Conservation (phyloP, 1,284 basidiomycete species). For the Rhodotorula sp. region DNA sequence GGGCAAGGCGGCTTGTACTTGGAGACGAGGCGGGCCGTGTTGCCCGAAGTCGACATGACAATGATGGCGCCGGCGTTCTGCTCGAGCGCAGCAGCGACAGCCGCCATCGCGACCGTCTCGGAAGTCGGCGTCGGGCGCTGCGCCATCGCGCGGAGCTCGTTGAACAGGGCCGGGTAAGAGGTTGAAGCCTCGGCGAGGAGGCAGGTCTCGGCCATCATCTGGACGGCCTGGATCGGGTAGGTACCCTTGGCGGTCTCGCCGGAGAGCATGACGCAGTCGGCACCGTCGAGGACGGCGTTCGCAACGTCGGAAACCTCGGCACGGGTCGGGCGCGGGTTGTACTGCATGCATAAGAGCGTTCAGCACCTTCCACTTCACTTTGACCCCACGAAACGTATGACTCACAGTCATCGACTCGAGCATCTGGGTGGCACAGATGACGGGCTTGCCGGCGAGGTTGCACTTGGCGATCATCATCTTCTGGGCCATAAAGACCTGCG, state of each 20-base stretch:
- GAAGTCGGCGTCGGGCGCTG: conserved; percentile 84
- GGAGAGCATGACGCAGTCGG: conserved; percentile 98
- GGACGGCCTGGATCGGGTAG: conserved; percentile 90
- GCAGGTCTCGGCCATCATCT: conserved; percentile 99
- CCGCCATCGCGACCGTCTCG: conserved; percentile 90
- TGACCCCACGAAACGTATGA: conserved; percentile 53
- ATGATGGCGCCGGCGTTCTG: conserved; percentile 92
- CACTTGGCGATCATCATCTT: conserved; percentile 99
- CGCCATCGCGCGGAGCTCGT: conserved; percentile 76
- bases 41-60: conserved; percentile 93
- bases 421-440: conserved; percentile 99
- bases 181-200: conserved; percentile 89
- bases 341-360: conserved; percentile 47
- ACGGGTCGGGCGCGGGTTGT: conserved; percentile 94
- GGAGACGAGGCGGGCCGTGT: conserved; percentile 92
- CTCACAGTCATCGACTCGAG: conserved; percentile 89
- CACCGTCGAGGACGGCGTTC: conserved; percentile 93
- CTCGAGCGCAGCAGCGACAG: conserved; percentile 90
- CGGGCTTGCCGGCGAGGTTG: conserved; percentile 93
- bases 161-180: conserved; percentile 87
- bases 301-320: conserved; percentile 97
- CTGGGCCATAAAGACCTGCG: conserved; percentile 95
- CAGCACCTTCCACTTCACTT: too few species aligned
- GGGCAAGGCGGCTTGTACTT: conserved; percentile 95
- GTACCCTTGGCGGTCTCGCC: conserved; percentile 95